Base-by-base conservation (phyloP, 2,329 filamentous ascomycete genomes). In the Fusarium incarnatum region DNA sequence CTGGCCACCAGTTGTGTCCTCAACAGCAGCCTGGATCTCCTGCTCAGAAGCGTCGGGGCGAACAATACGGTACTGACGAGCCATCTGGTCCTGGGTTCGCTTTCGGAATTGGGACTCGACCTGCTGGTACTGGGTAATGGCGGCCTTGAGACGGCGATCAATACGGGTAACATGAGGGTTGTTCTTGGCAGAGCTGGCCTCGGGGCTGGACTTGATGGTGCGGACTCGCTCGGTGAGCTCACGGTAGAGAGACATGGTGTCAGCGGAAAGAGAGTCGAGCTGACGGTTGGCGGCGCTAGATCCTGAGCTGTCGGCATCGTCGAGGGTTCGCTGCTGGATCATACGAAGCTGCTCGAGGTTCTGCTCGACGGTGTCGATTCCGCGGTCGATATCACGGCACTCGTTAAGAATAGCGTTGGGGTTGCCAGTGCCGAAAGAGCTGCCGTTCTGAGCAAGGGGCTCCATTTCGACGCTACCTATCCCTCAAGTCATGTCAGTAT, bases 51-150 rank as follows among this genome's bases (percentile, higher is more conserved):
- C 93, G 61, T 97, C 90, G 23, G 94, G 93, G 70, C 90, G 88
- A 58, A 96, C 94, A 78, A 98, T 98, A 63, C 92, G 88, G 82
- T 97, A 97, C 79, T 98, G 94, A 58, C 96, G 89, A 71, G 90
- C 92, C 83, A 97, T 92, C 81, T 97, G 93, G 52, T 94, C 92
- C 78, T 93, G 88, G 32, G 93, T 89, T 73, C 91, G 90, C 81
- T 92, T 92, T 77, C 92, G 89, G 86, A 94, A 97, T 23, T 90
- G 87, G 2, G 88, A 88, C 81, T 98, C 94, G 58, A 93, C 85
- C 71, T 89, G 86, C 81, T 96, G 93, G 84, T 94, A 98, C 67
- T 89, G 84, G 73, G 92, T 88, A 79, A 97, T 95, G 64, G 93
- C 92, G 46, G 87, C 84, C 83, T 95, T 94, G 73, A 98, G 86